Evolutionary conservation across 148 eudicot species (phyloP), one percentile per base, ranked within the genome.

Genomic region (Vaccinium vitisidaea): DNA sequence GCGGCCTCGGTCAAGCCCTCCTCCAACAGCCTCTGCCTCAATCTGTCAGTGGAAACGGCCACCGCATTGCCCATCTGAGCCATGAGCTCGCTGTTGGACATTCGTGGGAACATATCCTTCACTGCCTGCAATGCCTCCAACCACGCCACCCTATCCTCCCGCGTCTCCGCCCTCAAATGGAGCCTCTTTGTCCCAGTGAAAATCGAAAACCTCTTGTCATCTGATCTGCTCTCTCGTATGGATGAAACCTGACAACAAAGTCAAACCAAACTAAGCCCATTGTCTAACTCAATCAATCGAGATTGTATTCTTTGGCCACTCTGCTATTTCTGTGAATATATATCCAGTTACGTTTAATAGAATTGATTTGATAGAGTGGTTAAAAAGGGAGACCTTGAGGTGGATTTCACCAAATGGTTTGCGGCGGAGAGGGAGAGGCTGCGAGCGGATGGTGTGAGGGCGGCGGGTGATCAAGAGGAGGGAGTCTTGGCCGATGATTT

Each of bases 181-280:
- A 95, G 90, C 91, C 94, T 95, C 88, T 93, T 95, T 48, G 98
- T 95, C 46, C 96, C 98, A 11, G 98, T 95, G 84, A 88, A 92
- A 52, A 95, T 93, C 4, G 94, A 95, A 90, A 95, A 95, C 80
- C 95, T 95, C 88, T 88, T 91, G 83, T 95, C 98, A 91, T 95
- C 98, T 73, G 98, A 95, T 86, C 91, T n/a, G 67, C 83, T 80
- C 83, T 80, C 83, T 43, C 54, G 50, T 27, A 80, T 61, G 0
- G 83, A 58, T 75, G 98, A 90, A 84, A 94, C 94, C 98, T 94
- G 79, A 49, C 86, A 80, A 32, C n/a, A 79, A 88, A 39, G 53
- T n/a, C 61, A 21, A 78, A 50, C 54, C 63, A 10, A 30, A 6
- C 11, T 30, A 55, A 39, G 69, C 69, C 25, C 2, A 19, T n/a